A percentile compares a stretch with the other conserved stretches of the same genome.
These are phyloP conservation scores for Aspergillus sp. DNA, from an alignment of 2,329 filamentous ascomycete species.

Conservation along the genomic window DNA sequence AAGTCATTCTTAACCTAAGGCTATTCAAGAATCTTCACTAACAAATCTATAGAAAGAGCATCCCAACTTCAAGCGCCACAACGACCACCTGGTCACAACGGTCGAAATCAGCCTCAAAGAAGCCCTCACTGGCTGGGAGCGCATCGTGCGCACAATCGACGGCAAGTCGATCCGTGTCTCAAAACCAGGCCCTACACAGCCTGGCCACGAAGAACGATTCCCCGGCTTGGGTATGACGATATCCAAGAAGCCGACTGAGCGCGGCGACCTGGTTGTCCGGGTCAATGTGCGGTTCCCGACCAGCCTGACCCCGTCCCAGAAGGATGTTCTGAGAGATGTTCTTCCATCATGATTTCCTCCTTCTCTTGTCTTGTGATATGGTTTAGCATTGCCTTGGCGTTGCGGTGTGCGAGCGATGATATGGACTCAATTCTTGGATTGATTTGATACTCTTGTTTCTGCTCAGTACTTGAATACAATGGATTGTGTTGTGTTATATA, in stretches of 20 bases:
- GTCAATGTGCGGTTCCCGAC: conserved; percentile 92
- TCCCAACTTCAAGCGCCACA: conserved; percentile 74
- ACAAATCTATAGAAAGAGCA: conserved; percentile 65
- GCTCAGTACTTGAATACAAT: too few relatives aligned
- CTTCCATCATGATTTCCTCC: conserved; percentile 44
- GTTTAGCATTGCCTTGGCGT: conserved; percentile 20
- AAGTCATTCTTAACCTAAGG: conserved; percentile 31
- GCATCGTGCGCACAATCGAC: conserved; percentile 89
- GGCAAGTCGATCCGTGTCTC: conserved; percentile 75
- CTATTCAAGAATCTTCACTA: background rate
- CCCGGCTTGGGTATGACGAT: conserved; percentile 90
- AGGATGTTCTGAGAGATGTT: conserved; percentile 72
- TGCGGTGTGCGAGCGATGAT: conserved; percentile 15
- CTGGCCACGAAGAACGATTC: conserved; percentile 72
- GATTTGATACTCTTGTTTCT: conserved; percentile 6
- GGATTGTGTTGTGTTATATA: too few relatives aligned
- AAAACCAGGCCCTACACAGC: conserved; percentile 76
- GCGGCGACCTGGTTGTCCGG: conserved; percentile 81
- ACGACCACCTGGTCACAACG: conserved; percentile 74
- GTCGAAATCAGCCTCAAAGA: conserved; percentile 86
- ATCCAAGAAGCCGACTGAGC: conserved; percentile 75
- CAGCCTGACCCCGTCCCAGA: conserved; percentile 68
- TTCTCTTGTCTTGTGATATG: conserved; percentile 1
- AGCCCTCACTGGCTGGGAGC: conserved; percentile 86
- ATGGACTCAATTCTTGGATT: conserved; percentile 10